Base-by-base conservation (phyloP, 768 basidiomycete genomes). In the Rhizopogon roseolus region DNA sequence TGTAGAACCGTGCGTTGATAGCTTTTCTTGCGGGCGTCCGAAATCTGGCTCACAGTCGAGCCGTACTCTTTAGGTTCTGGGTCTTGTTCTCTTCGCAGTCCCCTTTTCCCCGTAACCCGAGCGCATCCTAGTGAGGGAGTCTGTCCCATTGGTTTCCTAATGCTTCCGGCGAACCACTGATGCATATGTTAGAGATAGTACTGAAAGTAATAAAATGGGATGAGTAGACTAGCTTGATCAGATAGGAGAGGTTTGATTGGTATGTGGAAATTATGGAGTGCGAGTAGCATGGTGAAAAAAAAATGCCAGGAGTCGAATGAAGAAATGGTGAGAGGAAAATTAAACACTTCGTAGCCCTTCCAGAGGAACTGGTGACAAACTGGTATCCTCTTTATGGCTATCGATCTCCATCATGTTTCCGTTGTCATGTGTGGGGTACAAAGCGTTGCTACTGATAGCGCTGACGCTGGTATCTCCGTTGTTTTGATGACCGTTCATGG, bases 151-250 rank as follows among this genome's bases (percentile, higher is more conserved):
- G 22, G 22, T 22, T 22, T 22, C 22, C 22, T 1, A 22, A 22
- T 22, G 22, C 22, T 22, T 22, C 22, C 22, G 22, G 3, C 22
- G 22, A 22, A 22, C 22, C 22, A 22, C 19, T 29, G 42, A 36
- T 36, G 34, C 49, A 55, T 67, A 59, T 51, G 53, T 63, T 59
- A 57, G 50, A 41, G 17, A 46, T 46, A 36, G 55, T 43, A 55
- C 54, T 54, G 27, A 38, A 49, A 58, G 41, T 25, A 53, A 60
- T 63, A 69, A 66, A 56, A 59, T 65, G 65, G 29, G 19, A 59
- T 54, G 61, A 54, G 56, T 70, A 68, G 51, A 65, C 54, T 68
- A 70, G 60, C 57, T 51, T 63, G 54, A 53, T 53, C 57, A 69
- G 60, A 32, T 46, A 19, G 34, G 25, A 36, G 34, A 48, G 34